Evolutionary conservation across 208 protist species (phyloP).

Genomic region (Leishmania arabica): DNA sequence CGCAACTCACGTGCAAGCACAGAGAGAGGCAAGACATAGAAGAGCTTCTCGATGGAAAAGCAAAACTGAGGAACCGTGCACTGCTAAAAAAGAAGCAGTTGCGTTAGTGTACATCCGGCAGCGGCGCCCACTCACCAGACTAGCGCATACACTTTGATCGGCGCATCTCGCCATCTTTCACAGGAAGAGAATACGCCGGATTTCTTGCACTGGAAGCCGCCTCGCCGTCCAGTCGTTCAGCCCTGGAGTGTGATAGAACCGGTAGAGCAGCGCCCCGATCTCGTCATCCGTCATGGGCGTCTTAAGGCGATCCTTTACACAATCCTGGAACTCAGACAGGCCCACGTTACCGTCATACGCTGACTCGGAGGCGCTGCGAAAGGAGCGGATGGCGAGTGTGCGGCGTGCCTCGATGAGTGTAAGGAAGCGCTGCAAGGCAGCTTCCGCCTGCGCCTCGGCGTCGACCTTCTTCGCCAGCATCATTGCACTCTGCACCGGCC

Average conservation of each 20-base stretch:
- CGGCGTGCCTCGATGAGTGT: slow-evolving; percentile 74
- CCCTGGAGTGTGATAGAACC: slow-evolving; percentile 75
- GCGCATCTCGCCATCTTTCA: slow-evolving; percentile 15
- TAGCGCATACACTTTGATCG: not conserved
- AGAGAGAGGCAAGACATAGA: not conserved
- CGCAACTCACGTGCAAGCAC: not conserved
- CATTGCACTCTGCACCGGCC: slow-evolving; percentile 51
- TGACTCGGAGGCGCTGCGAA: slow-evolving; percentile 48
- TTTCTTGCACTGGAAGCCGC: slow-evolving; percentile 68
- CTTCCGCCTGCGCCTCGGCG: slow-evolving; percentile 44
- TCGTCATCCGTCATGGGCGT: slow-evolving; percentile 72
- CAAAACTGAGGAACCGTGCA: not conserved
- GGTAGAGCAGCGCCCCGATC: slow-evolving; percentile 76
- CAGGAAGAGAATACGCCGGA: slow-evolving; percentile 59
- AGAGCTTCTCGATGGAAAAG: not conserved
- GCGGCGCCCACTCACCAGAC: not conserved
- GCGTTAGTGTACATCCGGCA: slow-evolving; percentile 8
- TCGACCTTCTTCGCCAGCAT: slow-evolving; percentile 35
- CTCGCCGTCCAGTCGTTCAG: slow-evolving; percentile 65
- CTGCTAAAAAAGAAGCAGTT: not conserved
- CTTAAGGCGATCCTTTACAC: slow-evolving; percentile 58
- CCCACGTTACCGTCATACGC: slow-evolving; percentile 83
- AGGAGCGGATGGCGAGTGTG: slow-evolving; percentile 71
- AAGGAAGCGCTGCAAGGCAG: slow-evolving; percentile 75
- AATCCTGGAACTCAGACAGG: slow-evolving; percentile 70